Base-by-base conservation (phyloP, 1,284 basidiomycete genomes). In the Marasmius tenuissimus region DNA sequence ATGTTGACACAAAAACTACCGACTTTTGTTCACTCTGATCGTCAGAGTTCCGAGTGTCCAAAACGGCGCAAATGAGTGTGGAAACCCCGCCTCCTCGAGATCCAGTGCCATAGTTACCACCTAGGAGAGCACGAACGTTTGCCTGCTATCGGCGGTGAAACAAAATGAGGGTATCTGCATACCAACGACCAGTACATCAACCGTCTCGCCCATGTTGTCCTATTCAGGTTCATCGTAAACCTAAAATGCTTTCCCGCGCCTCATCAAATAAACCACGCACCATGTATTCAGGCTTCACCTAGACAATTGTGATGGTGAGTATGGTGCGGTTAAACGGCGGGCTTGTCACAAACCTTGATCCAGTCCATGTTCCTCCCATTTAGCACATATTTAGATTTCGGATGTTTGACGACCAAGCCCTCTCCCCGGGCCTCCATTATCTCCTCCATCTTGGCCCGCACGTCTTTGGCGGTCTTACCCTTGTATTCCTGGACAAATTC, bases 261-360 rank as follows among this genome's bases (percentile, higher is more conserved):
- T 50, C 54, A 38, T 37, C 12, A 54, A 34, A 58, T 22, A 10
- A 35, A 18, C 10, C 12, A 72, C 80, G 58, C 67, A 93, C 93
- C 89, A 95, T 94, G 68, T 95, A 96, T 71, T 97, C 96, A 6
- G 96, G 96, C 72, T 97, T 98, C 40, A 96, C 85, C 85, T 87
- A 48, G 20, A 40, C 59, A 35, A 9, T 5, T 37, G 16, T 35
- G 20, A 18, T 9, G n/a, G 14, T n/a, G 45, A 47, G 20, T 11
- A 50, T 51, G 20, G 48, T 60, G 20, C 34, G 42, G 42, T 34
- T 38, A 58, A 39, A 49, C 4, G 49, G 33, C 27, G 14, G 51
- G 22, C 12, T 8, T 38, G 22, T 16, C 18, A 34, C 71, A 18
- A 47, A 86, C 91, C 76, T 98, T 98, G 69, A 96, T 86, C 95